Conservation (phyloP, 1,139 yeast genomes). For the Blastobotrys aristatus region DNA sequence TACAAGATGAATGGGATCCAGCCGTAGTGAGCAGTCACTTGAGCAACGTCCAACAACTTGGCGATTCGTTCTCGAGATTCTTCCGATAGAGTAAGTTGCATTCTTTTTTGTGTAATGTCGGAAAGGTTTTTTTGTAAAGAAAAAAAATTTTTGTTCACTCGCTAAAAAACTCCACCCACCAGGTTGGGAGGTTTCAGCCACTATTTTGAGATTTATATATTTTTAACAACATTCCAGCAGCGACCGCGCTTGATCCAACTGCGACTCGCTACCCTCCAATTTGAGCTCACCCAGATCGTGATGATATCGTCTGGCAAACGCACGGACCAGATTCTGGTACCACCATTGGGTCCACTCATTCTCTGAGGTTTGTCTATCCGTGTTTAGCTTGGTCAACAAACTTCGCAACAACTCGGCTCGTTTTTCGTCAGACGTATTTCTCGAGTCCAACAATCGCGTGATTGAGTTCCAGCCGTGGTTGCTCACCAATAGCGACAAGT, state of each 20-base stretch:
- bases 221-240: neutral
- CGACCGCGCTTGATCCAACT: neutral
- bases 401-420: slow-evolving; percentile 3
- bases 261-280: neutral
- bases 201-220: neutral
- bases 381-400: neutral
- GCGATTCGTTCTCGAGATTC: slow-evolving; percentile 71
- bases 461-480: slow-evolving; percentile 12
- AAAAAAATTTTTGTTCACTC: neutral
- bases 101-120: slow-evolving; percentile 18
- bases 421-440: neutral
- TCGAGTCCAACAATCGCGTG: slow-evolving; percentile 6
- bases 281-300: neutral
- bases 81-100: slow-evolving; percentile 43
- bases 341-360: slow-evolving; percentile 15
- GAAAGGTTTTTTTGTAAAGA: neutral
- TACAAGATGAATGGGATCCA: slow-evolving; percentile 94
- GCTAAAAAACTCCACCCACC: neutral
- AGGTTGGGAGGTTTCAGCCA: neutral
- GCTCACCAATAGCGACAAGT: slow-evolving; percentile 10
- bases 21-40: slow-evolving; percentile 88
- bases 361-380: neutral
- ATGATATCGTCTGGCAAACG: slow-evolving; percentile 6
- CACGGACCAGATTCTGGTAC: slow-evolving; percentile 9
- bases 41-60: slow-evolving; percentile 76